These are phyloP conservation scores for Phyllostachys edulis DNA, from an alignment of 176 grass and related monocot genomes.

Conservation along the genomic window DNA sequence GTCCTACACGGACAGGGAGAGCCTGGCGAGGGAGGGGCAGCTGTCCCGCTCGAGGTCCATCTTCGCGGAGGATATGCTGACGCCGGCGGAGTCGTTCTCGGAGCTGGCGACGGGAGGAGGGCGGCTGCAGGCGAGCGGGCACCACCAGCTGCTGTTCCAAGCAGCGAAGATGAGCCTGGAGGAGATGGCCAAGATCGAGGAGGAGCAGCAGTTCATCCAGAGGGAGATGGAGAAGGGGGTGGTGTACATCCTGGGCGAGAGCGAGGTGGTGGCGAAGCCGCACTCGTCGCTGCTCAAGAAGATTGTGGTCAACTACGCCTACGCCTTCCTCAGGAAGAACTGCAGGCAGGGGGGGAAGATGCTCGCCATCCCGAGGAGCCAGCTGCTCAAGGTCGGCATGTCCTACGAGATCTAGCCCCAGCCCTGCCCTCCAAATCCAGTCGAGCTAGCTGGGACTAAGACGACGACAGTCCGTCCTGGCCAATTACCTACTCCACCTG, in stretches of 20 bases:
- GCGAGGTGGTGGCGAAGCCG: slow-evolving; percentile 55
- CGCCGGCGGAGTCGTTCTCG: slow-evolving; percentile 54
- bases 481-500: no score
- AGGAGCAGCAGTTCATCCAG: slow-evolving; percentile 51
- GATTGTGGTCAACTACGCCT: slow-evolving; percentile 56
- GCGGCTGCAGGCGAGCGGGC: slow-evolving; percentile 3
- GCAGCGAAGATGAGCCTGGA: slow-evolving; percentile 44
- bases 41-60: not conserved
- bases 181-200: slow-evolving; percentile 44
- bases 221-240: slow-evolving; percentile 69
- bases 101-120: slow-evolving; percentile 26
- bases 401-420: slow-evolving; percentile 56
- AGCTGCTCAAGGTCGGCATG: slow-evolving; percentile 85
- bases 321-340: slow-evolving; percentile 67
- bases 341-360: slow-evolving; percentile 56
- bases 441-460: no score
- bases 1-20: slow-evolving; percentile 26
- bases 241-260: slow-evolving; percentile 71
- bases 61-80: slow-evolving; percentile 47
- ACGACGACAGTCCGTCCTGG: no score
- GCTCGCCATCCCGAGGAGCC: slow-evolving; percentile 55
- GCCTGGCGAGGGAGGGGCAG: not conserved
- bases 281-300: slow-evolving; percentile 61
- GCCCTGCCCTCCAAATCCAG: no score
- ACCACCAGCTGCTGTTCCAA: slow-evolving; percentile 3